Evolutionary conservation across 345 rosid genomes (phyloP).

Genomic region (Eucalyptus marginata): DNA sequence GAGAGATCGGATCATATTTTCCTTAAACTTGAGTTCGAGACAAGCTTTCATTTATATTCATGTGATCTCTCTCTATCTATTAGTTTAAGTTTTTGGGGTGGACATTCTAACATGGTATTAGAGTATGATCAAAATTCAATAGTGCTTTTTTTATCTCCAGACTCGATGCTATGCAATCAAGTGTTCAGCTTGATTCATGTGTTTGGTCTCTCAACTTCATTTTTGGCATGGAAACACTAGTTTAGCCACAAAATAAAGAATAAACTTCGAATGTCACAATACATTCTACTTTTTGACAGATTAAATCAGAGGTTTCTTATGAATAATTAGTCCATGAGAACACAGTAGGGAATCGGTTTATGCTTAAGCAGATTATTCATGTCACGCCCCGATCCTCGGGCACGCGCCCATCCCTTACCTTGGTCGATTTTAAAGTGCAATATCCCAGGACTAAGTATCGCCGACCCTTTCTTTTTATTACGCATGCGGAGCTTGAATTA

Average conservation of each 20-base stretch:
- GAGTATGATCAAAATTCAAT: too few species aligned
- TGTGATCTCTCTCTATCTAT: too few species aligned
- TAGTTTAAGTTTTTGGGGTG: rapidly evolving
- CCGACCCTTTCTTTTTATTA: too few species aligned
- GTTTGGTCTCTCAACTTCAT: not conserved
- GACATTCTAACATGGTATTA: too few species aligned
- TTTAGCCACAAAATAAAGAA: not conserved
- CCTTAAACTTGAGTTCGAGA: not conserved
- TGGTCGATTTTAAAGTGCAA: too few species aligned
- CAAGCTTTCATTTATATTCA: not conserved
- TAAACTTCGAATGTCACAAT: not conserved
- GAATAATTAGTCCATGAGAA: not conserved
- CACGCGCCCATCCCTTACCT: too few species aligned
- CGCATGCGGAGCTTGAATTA: too few species aligned
- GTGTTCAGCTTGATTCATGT: not conserved
- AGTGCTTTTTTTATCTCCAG: not conserved
- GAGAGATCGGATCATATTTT: not conserved
- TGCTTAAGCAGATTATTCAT: not conserved
- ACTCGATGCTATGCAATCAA: not conserved
- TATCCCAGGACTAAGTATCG: too few species aligned
- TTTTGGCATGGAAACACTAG: not conserved
- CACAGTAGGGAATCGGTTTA: not conserved
- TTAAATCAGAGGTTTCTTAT: not conserved
- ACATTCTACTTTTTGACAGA: not conserved
- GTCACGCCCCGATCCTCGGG: too few species aligned